These are phyloP conservation scores for Kwoniella pini DNA, from an alignment of 768 basidiomycete species.

Conservation along the genomic window DNA sequence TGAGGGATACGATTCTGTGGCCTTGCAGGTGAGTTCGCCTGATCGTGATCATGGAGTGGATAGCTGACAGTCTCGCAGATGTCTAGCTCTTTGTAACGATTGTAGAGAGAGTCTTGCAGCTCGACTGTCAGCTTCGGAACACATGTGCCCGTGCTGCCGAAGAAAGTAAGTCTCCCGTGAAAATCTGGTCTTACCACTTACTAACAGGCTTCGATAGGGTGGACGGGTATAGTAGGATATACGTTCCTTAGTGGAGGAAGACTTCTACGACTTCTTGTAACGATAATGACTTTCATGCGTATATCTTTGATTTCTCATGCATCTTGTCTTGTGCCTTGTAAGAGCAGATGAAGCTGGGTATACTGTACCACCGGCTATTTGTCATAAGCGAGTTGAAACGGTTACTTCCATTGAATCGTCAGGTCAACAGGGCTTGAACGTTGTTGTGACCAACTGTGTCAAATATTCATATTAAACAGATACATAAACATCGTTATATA, in stretches of 20 bases:
- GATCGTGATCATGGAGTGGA: background rate
- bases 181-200: background rate
- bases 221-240: conserved; percentile 47
- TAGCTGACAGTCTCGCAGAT: conserved; percentile 9
- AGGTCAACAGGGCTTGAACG: too few relatives aligned
- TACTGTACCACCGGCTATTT: too few relatives aligned
- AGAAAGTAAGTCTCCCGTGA: conserved; percentile 27
- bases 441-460: too few relatives aligned
- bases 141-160: conserved; percentile 48
- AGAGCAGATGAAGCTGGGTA: too few relatives aligned
- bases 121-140: conserved; percentile 42
- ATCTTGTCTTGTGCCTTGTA: too few relatives aligned
- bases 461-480: too few relatives aligned
- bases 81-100: conserved; percentile 48
- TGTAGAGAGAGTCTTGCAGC: conserved; percentile 47
- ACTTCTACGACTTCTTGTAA: background rate
- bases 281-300: background rate
- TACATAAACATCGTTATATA: too few relatives aligned
- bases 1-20: conserved; percentile 49
- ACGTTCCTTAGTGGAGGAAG: conserved; percentile 37
- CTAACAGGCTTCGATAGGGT: conserved; percentile 25
- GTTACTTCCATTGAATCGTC: too few relatives aligned
- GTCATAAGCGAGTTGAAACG: too few relatives aligned
- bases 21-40: conserved; percentile 36
- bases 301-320: background rate